Evolutionary conservation across 1,284 basidiomycete genomes (phyloP), one percentile per base, ranked within the genome.

Genomic region (Hemileia vastatrix): DNA sequence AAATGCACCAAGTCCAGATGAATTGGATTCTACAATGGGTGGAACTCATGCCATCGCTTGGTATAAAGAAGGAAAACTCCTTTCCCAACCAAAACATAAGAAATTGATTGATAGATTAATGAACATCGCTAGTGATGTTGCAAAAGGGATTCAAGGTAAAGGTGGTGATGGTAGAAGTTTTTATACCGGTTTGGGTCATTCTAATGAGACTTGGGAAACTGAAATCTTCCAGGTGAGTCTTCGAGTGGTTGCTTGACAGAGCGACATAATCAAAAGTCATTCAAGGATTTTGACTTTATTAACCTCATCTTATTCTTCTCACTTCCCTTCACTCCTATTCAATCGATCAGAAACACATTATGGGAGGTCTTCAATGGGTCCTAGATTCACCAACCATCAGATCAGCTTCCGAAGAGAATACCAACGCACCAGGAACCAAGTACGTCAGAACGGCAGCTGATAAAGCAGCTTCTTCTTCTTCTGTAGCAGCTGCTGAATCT

Each of bases 41-140:
- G 54, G 52, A 3, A 64, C 65, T 3, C 70, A 72, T 52, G 69
- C 70, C n/a, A 67, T 72, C 18, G 70, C 70, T 4, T 72, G 70
- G 70, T 72, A 66, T 64, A 67, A 66, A 55, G 70, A 72, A 50
- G 70, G 69, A 48, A 47, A 67, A 6, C 66, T 68, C 21, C 64
- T 71, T 11, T 53, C 51, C 15, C 65, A 65, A 57, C 65, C 68
- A 19, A 66, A 65, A 15, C 63, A 67, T 32, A 19, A 60, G 19
- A 62, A 65, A n/a, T 63, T 68, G 5, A 68, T 68, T 15, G 70
- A 68, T 19, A 70, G 68, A 3, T 64, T 68, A 5, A 15, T 40
- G 31, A n/a, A 40, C 23, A 45, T 55, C 27, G 24, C 3, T 43
- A 15, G 33, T 23, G 64, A 68, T 56, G 66, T 66, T 18, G 65